Base-by-base conservation (phyloP, 2,329 filamentous ascomycete genomes). In the Apiospora arundinis region DNA sequence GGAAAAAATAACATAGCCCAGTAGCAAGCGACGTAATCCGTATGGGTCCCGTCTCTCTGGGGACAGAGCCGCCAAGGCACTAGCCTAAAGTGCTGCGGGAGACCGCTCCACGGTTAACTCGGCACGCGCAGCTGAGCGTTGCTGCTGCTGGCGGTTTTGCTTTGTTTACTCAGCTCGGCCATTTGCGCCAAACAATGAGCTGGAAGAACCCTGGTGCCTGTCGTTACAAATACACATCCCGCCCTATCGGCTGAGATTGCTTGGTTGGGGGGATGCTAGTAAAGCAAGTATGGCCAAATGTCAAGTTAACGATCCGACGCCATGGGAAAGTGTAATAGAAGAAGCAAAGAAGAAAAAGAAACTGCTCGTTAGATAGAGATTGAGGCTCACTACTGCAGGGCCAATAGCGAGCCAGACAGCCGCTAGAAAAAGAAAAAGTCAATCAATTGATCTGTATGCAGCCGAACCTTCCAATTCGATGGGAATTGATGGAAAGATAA, bases 41-140 rank as follows among this genome's bases (percentile, higher is more conserved):
- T 32, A 46, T 45, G 66, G 66, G 56, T 63, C 56, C 56, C 56
- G 32, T n/a, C 56, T 32, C 56, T 68, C 66, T 48, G 66, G 66
- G 66, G 66, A 48, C 37, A n/a, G 66, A 68, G 25, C 44, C 66
- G 66, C 66, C 66, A 68, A 68, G 66, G 12, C 12, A 44, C 66
- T 68, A 68, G n/a, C 32, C n/a, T 37, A 14, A n/a, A 48, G 8
- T 48, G 66, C 40, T 60, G 56, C 56, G 56, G 32, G 56, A 63
- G n/a, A 63, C 28, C 56, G 28, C 66, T 46, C 44, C 66, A 48
- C 66, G 66, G 44, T 45, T 45, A 45, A 68, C 66, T 68, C 25
- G 44, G 32, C 66, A 44, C 66, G 23, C 37, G n/a, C 32, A 46
- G 23, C 40, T 45, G 65, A n/a, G 40, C 63, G n/a, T 45, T 32